A percentile compares a stretch with the other conserved stretches of the same genome.
Conservation (phyloP, 306 rosid genomes). For the Corylus heterophylla region DNA sequence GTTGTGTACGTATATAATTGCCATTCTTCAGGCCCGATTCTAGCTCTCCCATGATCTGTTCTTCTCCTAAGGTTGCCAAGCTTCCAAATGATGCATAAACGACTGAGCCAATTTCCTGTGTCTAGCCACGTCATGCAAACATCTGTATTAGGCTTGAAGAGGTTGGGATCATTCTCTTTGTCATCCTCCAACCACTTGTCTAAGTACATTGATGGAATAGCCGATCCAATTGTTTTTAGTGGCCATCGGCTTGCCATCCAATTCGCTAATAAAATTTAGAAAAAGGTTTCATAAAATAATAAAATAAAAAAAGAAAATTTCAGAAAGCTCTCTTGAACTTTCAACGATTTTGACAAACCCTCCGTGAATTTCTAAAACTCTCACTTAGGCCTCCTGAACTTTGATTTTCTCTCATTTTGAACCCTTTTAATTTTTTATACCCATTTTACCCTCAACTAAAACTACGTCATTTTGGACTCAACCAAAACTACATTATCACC, state of each 20-base stretch:
- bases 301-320: no score
- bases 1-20: not conserved
- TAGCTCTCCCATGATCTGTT: slow-evolving; percentile 17
- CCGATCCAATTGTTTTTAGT: slow-evolving; percentile 22
- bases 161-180: slow-evolving; percentile 11
- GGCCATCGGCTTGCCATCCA: slow-evolving; percentile 28
- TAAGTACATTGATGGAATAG: slow-evolving; percentile 21
- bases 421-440: no score
- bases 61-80: slow-evolving; percentile 7
- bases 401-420: no score
- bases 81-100: slow-evolving; percentile 23
- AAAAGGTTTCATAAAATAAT: not conserved
- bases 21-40: slow-evolving; percentile 1
- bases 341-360: no score
- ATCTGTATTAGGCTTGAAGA: slow-evolving; percentile 9
- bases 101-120: slow-evolving; percentile 11
- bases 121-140: slow-evolving; percentile 19
- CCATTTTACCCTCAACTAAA: no score
- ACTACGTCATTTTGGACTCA: no score
- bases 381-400: no score
- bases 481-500: no score
- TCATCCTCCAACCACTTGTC: slow-evolving; percentile 23
- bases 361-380: no score
- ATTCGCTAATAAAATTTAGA: not conserved
- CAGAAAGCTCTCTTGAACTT: no score